These are phyloP conservation scores for Passiflora organensis DNA, from an alignment of 345 rosid species.

Conservation along the genomic window DNA sequence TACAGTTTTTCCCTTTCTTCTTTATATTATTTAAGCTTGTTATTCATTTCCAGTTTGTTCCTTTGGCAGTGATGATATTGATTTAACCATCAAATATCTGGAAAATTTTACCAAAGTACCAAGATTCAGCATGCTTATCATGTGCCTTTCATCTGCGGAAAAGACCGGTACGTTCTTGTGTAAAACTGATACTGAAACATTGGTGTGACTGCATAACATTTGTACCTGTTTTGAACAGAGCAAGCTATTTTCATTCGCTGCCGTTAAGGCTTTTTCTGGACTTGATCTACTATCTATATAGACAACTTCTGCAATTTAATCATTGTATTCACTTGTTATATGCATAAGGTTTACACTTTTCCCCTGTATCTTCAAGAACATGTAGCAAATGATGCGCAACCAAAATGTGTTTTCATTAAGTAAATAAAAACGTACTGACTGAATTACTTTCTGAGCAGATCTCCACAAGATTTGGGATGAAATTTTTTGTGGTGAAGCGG, in stretches of 20 bases:
- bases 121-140: constrained; percentile 69
- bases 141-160: constrained; percentile 71
- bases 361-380: no score
- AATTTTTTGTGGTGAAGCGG: constrained; percentile 56
- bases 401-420: no score
- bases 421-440: constrained; percentile 6
- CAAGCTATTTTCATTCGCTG: no score
- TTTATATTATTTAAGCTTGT: neutral
- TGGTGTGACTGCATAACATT: no score
- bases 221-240: no score
- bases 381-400: no score
- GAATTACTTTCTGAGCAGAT: constrained; percentile 40
- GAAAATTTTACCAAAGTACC: constrained; percentile 75
- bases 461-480: constrained; percentile 67
- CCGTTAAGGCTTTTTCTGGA: no score
- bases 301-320: no score
- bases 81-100: constrained; percentile 64
- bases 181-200: no score
- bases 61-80: constrained; percentile 58
- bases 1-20: neutral
- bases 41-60: constrained; percentile 7
- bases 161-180: constrained; percentile 52
- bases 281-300: no score
- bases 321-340: no score
- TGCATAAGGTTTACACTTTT: neutral